Percentiles rank a stretch among this genome's conserved stretches.
Evolutionary conservation across 1,139 yeast genomes (phyloP).

Genomic region (Debaryomycetaceae sp.): DNA sequence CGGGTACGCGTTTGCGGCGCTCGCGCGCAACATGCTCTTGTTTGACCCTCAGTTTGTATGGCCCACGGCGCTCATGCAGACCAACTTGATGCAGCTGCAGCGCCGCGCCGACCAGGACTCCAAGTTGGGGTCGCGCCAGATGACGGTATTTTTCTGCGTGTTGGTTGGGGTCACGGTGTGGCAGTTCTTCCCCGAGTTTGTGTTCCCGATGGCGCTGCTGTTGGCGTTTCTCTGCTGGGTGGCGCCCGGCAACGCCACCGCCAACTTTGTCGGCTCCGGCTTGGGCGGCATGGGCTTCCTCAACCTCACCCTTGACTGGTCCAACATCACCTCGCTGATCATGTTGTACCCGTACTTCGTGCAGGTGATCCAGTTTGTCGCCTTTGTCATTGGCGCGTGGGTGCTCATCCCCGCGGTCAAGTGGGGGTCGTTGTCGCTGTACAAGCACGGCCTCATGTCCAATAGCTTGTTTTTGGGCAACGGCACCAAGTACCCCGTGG

Average conservation of each 20-base stretch:
- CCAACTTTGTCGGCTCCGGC: constrained; percentile 42
- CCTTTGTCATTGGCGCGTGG: constrained; percentile 40
- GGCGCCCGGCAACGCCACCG: constrained; percentile 31
- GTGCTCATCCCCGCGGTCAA: constrained; percentile 36
- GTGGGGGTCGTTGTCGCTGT: constrained; percentile 25
- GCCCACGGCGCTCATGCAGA: constrained; percentile 48
- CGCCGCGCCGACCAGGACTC: constrained; percentile 17
- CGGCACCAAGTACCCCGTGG: constrained; percentile 35
- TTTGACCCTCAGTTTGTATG: constrained; percentile 41
- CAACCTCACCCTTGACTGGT: constrained; percentile 42
- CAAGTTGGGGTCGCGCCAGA: constrained; percentile 21
- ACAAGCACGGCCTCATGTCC: constrained; percentile 36
- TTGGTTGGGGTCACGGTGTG: constrained; percentile 29
- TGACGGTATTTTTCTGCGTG: constrained; percentile 29
- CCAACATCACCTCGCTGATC: constrained; percentile 39
- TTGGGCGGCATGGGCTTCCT: constrained; percentile 43
- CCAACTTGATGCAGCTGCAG: constrained; percentile 37
- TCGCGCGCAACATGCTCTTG: constrained; percentile 36
- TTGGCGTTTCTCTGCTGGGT: constrained; percentile 41
- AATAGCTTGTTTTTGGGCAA: constrained; percentile 27
- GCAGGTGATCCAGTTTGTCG: constrained; percentile 38
- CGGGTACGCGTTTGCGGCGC: constrained; percentile 46
- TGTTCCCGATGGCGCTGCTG: constrained; percentile 39
- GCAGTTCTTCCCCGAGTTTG: constrained; percentile 41
- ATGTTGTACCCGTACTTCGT: constrained; percentile 46